Base-by-base conservation (phyloP, 371 early-diverging fungal genomes). In the Choanephora cucurbitarum region DNA sequence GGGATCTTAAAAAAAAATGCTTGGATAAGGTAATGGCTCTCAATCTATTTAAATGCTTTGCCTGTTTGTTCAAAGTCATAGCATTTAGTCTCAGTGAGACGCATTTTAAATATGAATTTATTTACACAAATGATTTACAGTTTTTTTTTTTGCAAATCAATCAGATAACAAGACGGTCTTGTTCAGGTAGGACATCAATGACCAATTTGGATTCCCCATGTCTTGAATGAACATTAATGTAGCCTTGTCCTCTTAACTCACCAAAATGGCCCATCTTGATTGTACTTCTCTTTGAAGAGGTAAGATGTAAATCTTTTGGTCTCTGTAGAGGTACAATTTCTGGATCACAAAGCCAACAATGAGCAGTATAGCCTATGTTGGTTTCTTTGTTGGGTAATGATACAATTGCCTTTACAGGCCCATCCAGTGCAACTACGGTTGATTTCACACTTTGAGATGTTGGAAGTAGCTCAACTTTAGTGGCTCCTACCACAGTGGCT, bases 321-420 rank as follows among this genome's bases (percentile, higher is more conserved):
- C 34, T 24, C 2, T 19, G 31, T 3, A 7, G n/a, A 5, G 62
- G 46, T 6, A 43, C 14, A 5, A 57, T 23, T 10, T 18, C 24
- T 1, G 62, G 62, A 23, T 51, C 44, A 37, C 62, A 62, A 6
- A 57, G 33, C 57, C 56, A 57, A 31, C 62, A 57, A 46, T 62
- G 62, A 1, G 41, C 31, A 21, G 42, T 47, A 19, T 52, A 51
- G 4, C 32, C 28, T 15, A 52, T 31, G 22, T 17, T 32, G 0
- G 21, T 14, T 15, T 33, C n/a, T 7, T 24, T 41, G 11, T 46
- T 37, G 9, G 13, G 33, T 13, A 32, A 14, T 40, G 23, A 21
- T 4, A 44, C 21, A 1, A 32, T 54, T 17, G 40, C 45, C n/a
- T 60, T 55, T 1, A 57, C 57, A 31, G 62, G 62, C 5, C 62